Evolutionary conservation across 2,329 filamentous ascomycete genomes (phyloP), one percentile per base, ranked within the genome.

Genomic region (Phyllosticta capitalensis): DNA sequence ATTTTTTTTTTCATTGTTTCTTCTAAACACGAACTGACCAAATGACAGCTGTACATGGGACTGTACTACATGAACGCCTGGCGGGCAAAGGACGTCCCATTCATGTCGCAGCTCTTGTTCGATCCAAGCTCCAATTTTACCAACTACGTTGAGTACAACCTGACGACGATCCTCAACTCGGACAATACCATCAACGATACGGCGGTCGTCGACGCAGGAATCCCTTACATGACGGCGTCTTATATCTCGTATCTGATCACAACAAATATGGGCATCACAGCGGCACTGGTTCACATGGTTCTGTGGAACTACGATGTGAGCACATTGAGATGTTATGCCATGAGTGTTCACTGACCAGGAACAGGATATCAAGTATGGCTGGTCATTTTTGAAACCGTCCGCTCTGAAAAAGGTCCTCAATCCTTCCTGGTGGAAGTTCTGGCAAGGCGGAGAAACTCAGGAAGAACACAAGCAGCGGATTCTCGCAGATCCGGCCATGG

Each of bases 1-100:
- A n/a, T n/a, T n/a, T n/a, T n/a, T n/a, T n/a, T n/a, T n/a, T n/a
- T n/a, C n/a, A n/a, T n/a, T n/a, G n/a, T n/a, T n/a, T n/a, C n/a
- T 62, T 61, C 21, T 14, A 17, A 38, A 12, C 14, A 38, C 14
- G 33, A 30, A 12, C 33, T 38, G 33, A 38, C 33, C 33, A 38
- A 30, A 30, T 30, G 2, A 14, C 14, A 38, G 33, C 33, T 78
- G 1, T 76, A 73, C 63, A 66, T 71, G 54, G 71, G 68, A 0
- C 57, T 76, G 12, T 79, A 76, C 63, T 79, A 78, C 61, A 68
- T 68, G 38, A 77, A 79, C 54, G 60, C 74, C 10, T 79, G 72
- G 74, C 65, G 69, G 9, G 70, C 75, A 0, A 65, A 69, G 45
- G 67, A 71, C 38, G 76, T 78, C 55, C 56, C 56, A 28, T 59